phyloP scores from a whole-genome alignment of 495 filamentous ascomycete genomes.

The Trichocladium antarcticum region DNA sequence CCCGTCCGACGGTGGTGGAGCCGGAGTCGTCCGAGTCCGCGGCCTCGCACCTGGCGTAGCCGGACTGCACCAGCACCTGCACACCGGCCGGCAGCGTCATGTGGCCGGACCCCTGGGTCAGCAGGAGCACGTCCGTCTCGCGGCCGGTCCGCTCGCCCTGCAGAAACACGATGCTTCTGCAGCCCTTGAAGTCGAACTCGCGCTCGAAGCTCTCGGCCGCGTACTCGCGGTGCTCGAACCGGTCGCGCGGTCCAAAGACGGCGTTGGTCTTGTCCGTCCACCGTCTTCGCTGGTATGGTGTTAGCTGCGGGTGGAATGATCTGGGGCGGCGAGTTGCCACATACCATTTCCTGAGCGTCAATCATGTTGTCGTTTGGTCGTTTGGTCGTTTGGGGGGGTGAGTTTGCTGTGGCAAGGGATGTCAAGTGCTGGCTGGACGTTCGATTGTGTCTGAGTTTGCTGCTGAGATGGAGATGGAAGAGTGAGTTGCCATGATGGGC shows the following conservation, averaged over 20 bases:
- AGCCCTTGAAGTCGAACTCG: constrained; percentile 20
- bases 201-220: constrained; percentile 14
- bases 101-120: constrained; percentile 17
- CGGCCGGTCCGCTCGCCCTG: constrained; percentile 5
- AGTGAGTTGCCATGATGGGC: neutral
- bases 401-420: neutral
- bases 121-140: constrained; percentile 14
- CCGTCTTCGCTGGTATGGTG: constrained; percentile 10
- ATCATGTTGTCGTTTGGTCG: neutral
- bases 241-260: constrained; percentile 7
- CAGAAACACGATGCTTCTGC: constrained; percentile 16
- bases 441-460: neutral
- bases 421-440: neutral
- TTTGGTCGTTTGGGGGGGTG: too few relatives aligned
- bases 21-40: neutral
- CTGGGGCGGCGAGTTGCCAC: neutral
- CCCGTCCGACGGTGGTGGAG: constrained; percentile 2
- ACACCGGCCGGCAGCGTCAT: constrained; percentile 21
- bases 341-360: constrained; percentile 13
- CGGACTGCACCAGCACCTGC: constrained; percentile 14
- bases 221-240: constrained; percentile 1
- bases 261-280: constrained; percentile 17
- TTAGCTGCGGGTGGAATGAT: neutral
- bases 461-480: neutral
- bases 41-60: constrained; percentile 12